These are phyloP conservation scores for Daldinia eschscholtzii DNA, from an alignment of 2,329 filamentous ascomycete species.

Conservation along the genomic window DNA sequence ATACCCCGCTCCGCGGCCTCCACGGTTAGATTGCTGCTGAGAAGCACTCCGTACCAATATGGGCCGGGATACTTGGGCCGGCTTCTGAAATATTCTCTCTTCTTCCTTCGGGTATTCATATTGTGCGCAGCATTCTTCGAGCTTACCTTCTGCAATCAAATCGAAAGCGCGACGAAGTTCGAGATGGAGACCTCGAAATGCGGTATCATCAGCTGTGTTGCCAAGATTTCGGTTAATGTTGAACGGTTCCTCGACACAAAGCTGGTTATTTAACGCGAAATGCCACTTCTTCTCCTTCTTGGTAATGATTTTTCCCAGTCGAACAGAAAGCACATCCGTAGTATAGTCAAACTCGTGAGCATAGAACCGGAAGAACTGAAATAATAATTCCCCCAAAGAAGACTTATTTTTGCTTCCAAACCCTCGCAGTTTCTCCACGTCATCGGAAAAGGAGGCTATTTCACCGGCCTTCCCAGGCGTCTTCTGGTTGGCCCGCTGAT, in stretches of 20 bases:
- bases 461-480: slow-evolving; percentile 72
- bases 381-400: slow-evolving; percentile 85
- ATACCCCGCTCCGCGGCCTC: slow-evolving; percentile 60
- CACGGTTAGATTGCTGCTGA: slow-evolving; percentile 65
- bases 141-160: slow-evolving; percentile 79
- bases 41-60: slow-evolving; percentile 72
- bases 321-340: slow-evolving; percentile 84
- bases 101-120: slow-evolving; percentile 91
- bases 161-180: slow-evolving; percentile 92
- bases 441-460: slow-evolving; percentile 85
- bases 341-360: slow-evolving; percentile 94
- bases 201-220: slow-evolving; percentile 95
- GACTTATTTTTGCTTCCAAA: slow-evolving; percentile 86
- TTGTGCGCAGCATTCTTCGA: slow-evolving; percentile 87
- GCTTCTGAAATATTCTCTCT: slow-evolving; percentile 70
- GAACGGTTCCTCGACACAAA: slow-evolving; percentile 98
- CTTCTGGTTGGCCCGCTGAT: slow-evolving; percentile 76
- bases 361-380: slow-evolving; percentile 95
- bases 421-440: slow-evolving; percentile 78
- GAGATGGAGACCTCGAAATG: slow-evolving; percentile 89
- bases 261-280: slow-evolving; percentile 79
- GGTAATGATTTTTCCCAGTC: slow-evolving; percentile 80
- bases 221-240: slow-evolving; percentile 90
- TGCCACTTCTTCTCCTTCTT: slow-evolving; percentile 93
- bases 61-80: slow-evolving; percentile 66